Base-by-base conservation (phyloP, 805 yeast species). In the Monosporozyma unispora region DNA sequence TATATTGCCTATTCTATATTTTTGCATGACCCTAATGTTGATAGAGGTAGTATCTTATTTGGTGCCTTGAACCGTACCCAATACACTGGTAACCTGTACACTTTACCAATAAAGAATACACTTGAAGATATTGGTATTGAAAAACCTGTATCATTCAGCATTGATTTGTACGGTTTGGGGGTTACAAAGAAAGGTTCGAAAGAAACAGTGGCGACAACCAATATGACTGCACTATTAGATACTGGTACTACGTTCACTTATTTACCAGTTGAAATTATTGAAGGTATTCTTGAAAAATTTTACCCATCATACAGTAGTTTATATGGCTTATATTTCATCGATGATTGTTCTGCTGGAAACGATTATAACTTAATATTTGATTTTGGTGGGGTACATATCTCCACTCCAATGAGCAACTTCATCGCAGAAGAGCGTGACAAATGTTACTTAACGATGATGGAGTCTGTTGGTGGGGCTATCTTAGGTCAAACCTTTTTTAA, bases 41-140 rank as follows among this genome's bases (percentile, higher is more conserved):
- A 57, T 5, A 52, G 67, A 1, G 89, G 87, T 4, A 63, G 72
- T 11, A 70, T 84, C 31, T 62, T 84, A 46, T 84, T 84, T 68
- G 90, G 91, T 43, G 91, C 82, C 37, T 74, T 80, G 28, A 90
- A 84, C 59, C 77, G 74, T 52, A 72, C 77, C 38, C 82, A 82
- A 64, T 82, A 78, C 61, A 48, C 67, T 0, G 89, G 88, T n/a
- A 52, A 61, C n/a, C 63, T 82, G 38, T 60, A 70, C 28, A 65
- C 78, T 1, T 61, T 82, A 7, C 81, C 82, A 29, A 55, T 79
- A 41, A 65, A 81, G 54, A 79, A 79, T 48, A 47, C 52, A 7
- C 48, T 51, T 27, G 45, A 27, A 38, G 43, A 51, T 12, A 39
- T 19, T 23, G 60, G 58, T 16, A 50, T 46, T 18, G 21, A 46